These are phyloP conservation scores for Chrysosporium queenslandicum DNA, from an alignment of 2,329 filamentous ascomycete genomes.

Conservation along the genomic window DNA sequence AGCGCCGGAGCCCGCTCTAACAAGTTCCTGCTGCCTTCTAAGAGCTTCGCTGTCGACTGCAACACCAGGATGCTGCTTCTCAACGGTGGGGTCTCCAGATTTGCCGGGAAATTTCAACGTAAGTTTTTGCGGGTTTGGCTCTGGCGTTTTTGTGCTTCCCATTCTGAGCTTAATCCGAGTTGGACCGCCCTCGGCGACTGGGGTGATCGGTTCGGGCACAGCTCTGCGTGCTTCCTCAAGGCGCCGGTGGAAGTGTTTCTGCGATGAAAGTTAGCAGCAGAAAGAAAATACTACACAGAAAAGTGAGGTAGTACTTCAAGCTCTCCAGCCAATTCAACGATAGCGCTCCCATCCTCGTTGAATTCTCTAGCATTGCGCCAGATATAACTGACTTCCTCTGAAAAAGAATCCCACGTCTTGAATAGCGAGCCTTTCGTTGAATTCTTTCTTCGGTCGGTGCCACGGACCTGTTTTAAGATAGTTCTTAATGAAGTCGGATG, in stretches of 20 bases:
- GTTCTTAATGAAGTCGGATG: slow-evolving; percentile 70
- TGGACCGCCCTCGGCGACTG: slow-evolving; percentile 32
- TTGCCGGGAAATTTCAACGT: slow-evolving; percentile 60
- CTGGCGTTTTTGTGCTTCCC: slow-evolving; percentile 34
- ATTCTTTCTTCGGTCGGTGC: slow-evolving; percentile 57
- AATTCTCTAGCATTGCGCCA: slow-evolving; percentile 84
- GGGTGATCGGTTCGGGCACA: slow-evolving; percentile 57
- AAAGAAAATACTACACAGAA: neutral
- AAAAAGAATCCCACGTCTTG: slow-evolving; percentile 73
- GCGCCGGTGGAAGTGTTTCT: slow-evolving; percentile 60
- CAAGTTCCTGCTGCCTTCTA: slow-evolving; percentile 43
- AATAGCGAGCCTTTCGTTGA: slow-evolving; percentile 55
- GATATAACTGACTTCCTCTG: slow-evolving; percentile 66
- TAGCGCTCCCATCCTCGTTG: slow-evolving; percentile 85
- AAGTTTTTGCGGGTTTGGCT: slow-evolving; percentile 50
- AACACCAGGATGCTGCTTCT: slow-evolving; percentile 36
- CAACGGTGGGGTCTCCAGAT: slow-evolving; percentile 40
- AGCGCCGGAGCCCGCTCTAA: slow-evolving; percentile 39
- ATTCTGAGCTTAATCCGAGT: slow-evolving; percentile 76
- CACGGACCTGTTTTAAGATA: slow-evolving; percentile 66
- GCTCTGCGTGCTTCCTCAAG: slow-evolving; percentile 61
- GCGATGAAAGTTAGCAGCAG: neutral
- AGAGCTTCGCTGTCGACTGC: slow-evolving; percentile 48
- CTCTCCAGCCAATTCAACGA: slow-evolving; percentile 64
- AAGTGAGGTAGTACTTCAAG: slow-evolving; percentile 53